Conservation (phyloP, 1,284 basidiomycete species). For the Moesziomyces aphidis region DNA sequence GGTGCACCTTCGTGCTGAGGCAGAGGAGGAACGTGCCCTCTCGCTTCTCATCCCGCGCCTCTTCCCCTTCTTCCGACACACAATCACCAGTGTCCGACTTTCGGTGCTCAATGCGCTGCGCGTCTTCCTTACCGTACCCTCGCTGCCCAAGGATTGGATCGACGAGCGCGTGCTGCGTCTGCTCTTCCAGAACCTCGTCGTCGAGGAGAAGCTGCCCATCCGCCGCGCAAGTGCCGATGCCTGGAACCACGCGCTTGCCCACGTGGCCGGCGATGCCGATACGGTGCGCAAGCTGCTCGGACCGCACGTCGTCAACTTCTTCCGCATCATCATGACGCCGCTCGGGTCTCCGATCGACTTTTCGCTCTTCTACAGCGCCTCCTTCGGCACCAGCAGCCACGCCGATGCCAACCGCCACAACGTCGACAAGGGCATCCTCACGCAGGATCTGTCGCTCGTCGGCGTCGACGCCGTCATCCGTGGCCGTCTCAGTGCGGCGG, state of each 20-base stretch:
- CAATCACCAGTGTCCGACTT: slow-evolving; percentile 90
- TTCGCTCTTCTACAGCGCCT: slow-evolving; percentile 75
- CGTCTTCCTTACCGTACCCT: slow-evolving; percentile 83
- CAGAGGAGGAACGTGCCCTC: slow-evolving; percentile 69
- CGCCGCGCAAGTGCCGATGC: slow-evolving; percentile 81
- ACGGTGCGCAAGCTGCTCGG: slow-evolving; percentile 37
- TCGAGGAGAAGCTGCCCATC: slow-evolving; percentile 89
- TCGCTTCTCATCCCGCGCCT: slow-evolving; percentile 84
- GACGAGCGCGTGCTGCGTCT: slow-evolving; percentile 81
- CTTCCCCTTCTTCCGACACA: slow-evolving; percentile 97
- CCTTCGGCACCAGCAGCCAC: slow-evolving; percentile 21
- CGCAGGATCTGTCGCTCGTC: slow-evolving; percentile 88
- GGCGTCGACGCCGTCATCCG: slow-evolving; percentile 82
- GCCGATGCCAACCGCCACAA: slow-evolving; percentile 74
- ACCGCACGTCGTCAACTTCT: slow-evolving; percentile 65
- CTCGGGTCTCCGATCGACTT: slow-evolving; percentile 84
- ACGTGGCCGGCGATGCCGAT: slow-evolving; percentile 36
- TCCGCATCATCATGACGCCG: slow-evolving; percentile 89
- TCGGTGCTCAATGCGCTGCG: slow-evolving; percentile 91
- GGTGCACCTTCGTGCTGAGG: slow-evolving; percentile 72
- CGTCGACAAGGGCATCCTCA: slow-evolving; percentile 94
- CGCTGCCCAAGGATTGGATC: slow-evolving; percentile 86
- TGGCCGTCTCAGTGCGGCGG: slow-evolving; percentile 83
- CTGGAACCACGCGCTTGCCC: slow-evolving; percentile 79
- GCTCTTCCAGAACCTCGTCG: slow-evolving; percentile 92